Percentiles rank a stretch among this genome's conserved stretches.
Conservation (phyloP, 345 rosid species). For the Citrus mangshanensis region DNA sequence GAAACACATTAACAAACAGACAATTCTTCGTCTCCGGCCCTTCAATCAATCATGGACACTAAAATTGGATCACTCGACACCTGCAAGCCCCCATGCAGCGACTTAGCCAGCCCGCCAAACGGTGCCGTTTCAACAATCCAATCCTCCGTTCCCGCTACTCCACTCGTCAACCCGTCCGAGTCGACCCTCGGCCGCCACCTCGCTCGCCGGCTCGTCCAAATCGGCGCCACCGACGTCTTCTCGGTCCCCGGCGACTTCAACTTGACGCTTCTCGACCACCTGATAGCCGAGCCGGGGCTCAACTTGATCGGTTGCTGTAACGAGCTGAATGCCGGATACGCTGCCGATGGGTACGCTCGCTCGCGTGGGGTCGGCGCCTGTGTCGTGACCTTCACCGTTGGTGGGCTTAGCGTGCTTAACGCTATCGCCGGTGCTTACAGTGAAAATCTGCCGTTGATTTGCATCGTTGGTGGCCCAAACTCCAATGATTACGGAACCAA, state of each 20-base stretch:
- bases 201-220: constrained; percentile 62
- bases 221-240: constrained; percentile 54
- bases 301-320: constrained; percentile 70
- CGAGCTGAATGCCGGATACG: constrained; percentile 85
- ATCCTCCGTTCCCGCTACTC: constrained; percentile 18
- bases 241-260: constrained; percentile 81
- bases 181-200: constrained; percentile 63
- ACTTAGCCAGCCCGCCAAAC: constrained; percentile 38
- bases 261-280: constrained; percentile 71
- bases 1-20: background rate
- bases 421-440: constrained; percentile 84
- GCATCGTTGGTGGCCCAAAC: constrained; percentile 87
- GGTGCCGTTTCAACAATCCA: constrained; percentile 39
- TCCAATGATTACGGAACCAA: constrained; percentile 84
- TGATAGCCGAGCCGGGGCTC: constrained; percentile 72
- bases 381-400: constrained; percentile 80
- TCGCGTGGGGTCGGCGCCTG: constrained; percentile 81
- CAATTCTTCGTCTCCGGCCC: too few species aligned
- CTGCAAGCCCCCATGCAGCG: constrained; percentile 33
- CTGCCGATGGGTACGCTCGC: constrained; percentile 77
- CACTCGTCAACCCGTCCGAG: constrained; percentile 33
- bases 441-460: constrained; percentile 72
- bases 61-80: constrained; percentile 45
- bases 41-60: constrained; percentile 43
- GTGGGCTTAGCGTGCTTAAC: constrained; percentile 72